Conservation (phyloP, 2,329 filamentous ascomycete species). For the Talaromyces sp. region DNA sequence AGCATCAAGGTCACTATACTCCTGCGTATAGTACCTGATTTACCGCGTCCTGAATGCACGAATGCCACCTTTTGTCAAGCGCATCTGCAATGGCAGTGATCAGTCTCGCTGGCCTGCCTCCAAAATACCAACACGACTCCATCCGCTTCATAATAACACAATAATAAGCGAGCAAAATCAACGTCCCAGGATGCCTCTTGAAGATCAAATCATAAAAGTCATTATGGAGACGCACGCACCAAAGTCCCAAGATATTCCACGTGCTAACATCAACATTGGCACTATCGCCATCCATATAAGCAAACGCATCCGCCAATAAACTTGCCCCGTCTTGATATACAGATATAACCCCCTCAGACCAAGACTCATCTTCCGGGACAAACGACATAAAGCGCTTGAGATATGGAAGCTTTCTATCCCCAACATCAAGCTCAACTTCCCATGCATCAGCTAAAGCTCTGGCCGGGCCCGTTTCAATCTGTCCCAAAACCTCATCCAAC, state of each 20-base stretch:
- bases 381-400: conserved; percentile 10
- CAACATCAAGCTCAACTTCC: conserved; percentile 27
- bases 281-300: conserved; percentile 7
- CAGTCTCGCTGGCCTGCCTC: conserved; percentile 2
- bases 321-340: conserved; percentile 10
- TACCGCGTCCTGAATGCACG: conserved; percentile 4
- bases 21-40: conserved; percentile 5
- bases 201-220: conserved; percentile 37
- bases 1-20: too few species aligned
- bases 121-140: conserved; percentile 12
- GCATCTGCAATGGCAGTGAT: conserved; percentile 3
- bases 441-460: conserved; percentile 28
- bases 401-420: conserved; percentile 4
- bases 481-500: conserved; percentile 24
- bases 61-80: conserved; percentile 8
- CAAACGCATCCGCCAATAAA: conserved; percentile 12
- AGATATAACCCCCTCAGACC: neutral
- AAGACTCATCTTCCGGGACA: conserved; percentile 4
- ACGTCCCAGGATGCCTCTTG: conserved; percentile 34
- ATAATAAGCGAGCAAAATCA: conserved; percentile 45
- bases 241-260: conserved; percentile 32
- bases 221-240: conserved; percentile 40
- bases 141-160: conserved; percentile 11
- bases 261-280: conserved; percentile 29
- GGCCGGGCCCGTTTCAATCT: conserved; percentile 17